phyloP scores from a whole-genome alignment of 106 monocot species.

The Dactylorhiza incarnata region DNA sequence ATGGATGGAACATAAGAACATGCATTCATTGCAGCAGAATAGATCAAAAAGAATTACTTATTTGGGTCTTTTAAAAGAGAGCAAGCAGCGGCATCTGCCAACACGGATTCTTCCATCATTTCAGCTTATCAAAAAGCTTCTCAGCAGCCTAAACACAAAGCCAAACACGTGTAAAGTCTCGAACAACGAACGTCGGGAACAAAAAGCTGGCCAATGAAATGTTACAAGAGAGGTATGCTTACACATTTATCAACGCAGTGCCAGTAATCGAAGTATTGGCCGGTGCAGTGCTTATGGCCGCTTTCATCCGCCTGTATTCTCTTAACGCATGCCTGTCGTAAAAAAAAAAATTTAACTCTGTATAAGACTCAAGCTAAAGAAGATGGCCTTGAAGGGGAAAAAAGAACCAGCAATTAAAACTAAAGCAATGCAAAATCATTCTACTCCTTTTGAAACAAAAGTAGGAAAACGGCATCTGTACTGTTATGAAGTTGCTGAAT shows the following conservation, averaged over 20 bases:
- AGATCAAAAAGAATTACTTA: background rate
- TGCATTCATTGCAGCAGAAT: background rate
- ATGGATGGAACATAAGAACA: background rate
- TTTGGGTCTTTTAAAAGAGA: background rate
- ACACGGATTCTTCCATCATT: conserved; percentile 21
- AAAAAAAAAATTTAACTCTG: background rate
- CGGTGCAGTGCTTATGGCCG: conserved; percentile 80
- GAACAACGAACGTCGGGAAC: background rate
- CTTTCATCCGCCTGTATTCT: conserved; percentile 59
- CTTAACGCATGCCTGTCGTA: conserved; percentile 44
- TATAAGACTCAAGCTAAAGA: background rate
- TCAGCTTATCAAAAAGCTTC: conserved; percentile 60
- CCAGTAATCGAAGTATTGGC: conserved; percentile 87
- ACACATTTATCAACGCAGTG: conserved; percentile 59
- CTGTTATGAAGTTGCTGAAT: no score
- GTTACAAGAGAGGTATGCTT: conserved; percentile 17
- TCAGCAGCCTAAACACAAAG: conserved; percentile 38
- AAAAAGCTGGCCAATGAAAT: background rate
- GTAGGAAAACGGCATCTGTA: no score
- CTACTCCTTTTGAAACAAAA: no score
- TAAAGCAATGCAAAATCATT: no score
- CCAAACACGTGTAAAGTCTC: background rate
- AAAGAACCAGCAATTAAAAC: no score
- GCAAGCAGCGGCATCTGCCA: background rate
- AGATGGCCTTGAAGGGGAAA: background rate